Conservation (phyloP, 2,329 filamentous ascomycete genomes). For the Dryadomyces sulphureus region DNA sequence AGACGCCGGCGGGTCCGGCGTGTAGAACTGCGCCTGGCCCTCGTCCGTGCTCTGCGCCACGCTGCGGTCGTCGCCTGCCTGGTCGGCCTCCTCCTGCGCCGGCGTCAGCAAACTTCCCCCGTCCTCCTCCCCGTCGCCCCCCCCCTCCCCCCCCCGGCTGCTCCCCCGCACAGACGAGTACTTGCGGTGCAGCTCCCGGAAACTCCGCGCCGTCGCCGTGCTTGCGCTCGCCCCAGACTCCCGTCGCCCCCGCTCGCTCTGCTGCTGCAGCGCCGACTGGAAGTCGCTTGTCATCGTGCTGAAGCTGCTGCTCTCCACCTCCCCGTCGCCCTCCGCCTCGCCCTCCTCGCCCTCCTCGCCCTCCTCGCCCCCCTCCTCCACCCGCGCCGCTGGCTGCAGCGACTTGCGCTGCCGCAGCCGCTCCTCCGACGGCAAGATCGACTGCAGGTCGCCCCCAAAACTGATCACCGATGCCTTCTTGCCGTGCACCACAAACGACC, state of each 20-base stretch:
- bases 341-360: conserved; percentile 22
- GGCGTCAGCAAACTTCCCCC: conserved; percentile 43
- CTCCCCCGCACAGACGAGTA: conserved; percentile 36
- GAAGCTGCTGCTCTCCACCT: conserved; percentile 14
- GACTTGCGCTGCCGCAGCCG: conserved; percentile 49
- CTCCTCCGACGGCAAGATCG: conserved; percentile 53
- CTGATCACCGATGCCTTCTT: conserved; percentile 97
- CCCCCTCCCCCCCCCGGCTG: conserved; percentile 14
- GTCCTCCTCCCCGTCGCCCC: conserved; percentile 30
- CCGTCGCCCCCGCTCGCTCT: conserved; percentile 31
- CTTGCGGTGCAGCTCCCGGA: conserved; percentile 45
- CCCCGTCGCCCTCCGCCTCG: conserved; percentile 17
- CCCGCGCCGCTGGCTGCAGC: conserved; percentile 17
- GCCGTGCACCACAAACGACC: conserved; percentile 90
- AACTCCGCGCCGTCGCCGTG: conserved; percentile 52
- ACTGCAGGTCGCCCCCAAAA: conserved; percentile 85
- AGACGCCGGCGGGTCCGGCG: conserved; percentile 24
- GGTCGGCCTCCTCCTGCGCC: conserved; percentile 20
- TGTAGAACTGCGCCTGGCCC: conserved; percentile 23
- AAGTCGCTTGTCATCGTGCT: conserved; percentile 24
- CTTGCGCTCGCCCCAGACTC: conserved; percentile 50
- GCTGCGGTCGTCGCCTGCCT: conserved; percentile 15
- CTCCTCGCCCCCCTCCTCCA: conserved; percentile 23
- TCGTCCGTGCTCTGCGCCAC: conserved; percentile 15
- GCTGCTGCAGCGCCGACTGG: conserved; percentile 32